Evolutionary conservation across 176 grass and related monocot genomes (phyloP).

Genomic region (Triticum turgidum): DNA sequence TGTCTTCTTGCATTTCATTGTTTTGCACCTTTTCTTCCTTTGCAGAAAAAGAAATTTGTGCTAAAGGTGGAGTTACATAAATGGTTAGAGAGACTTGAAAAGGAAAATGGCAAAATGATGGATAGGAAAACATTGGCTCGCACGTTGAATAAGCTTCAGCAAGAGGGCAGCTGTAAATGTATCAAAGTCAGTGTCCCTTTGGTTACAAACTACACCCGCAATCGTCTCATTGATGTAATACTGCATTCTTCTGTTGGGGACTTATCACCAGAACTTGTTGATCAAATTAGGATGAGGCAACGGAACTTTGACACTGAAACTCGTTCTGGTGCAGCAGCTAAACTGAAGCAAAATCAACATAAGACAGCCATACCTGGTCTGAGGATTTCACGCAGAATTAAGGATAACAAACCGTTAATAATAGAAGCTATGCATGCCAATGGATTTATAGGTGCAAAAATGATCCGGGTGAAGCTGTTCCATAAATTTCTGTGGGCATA

Average conservation of each 20-base stretch:
- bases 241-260: conserved; percentile 73
- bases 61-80: conserved; percentile 80
- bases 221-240: conserved; percentile 78
- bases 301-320: conserved; percentile 73
- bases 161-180: conserved; percentile 76
- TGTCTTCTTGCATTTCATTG: conserved; percentile 7
- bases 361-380: conserved; percentile 40
- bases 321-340: conserved; percentile 57
- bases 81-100: conserved; percentile 76
- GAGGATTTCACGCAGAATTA: conserved; percentile 46
- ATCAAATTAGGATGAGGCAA: conserved; percentile 70
- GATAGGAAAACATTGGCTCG: conserved; percentile 79
- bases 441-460: conserved; percentile 88
- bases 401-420: conserved; percentile 60
- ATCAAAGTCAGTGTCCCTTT: conserved; percentile 82
- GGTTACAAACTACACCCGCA: conserved; percentile 69
- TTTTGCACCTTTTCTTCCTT: background rate
- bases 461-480: conserved; percentile 86
- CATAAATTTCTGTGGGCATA: conserved; percentile 89
- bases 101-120: conserved; percentile 74
- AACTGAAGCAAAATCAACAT: conserved; percentile 60
- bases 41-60: conserved; percentile 85
- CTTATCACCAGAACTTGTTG: conserved; percentile 71
- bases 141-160: conserved; percentile 87
- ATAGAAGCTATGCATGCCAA: conserved; percentile 81